Conservation (phyloP, 345 rosid species). For the Lepidium africanum region DNA sequence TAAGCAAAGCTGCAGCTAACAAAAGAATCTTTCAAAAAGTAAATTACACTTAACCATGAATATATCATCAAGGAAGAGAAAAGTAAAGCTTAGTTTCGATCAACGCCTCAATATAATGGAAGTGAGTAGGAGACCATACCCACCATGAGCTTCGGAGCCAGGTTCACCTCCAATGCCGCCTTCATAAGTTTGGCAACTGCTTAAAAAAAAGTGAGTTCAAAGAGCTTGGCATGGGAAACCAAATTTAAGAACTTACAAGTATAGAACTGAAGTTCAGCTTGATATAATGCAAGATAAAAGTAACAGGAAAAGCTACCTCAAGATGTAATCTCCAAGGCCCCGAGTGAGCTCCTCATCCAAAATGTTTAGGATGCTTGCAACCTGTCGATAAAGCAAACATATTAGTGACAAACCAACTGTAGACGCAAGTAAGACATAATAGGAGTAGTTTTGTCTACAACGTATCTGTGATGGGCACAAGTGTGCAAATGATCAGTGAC, state of each 20-base stretch:
- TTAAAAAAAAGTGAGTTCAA: conserved; percentile 14
- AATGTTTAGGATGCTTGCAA: conserved; percentile 79
- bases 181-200: conserved; percentile 96
- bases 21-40: not conserved
- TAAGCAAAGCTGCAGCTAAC: not conserved
- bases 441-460: not conserved
- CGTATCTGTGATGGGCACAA: not conserved
- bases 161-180: conserved; percentile 99
- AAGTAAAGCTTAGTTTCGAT: not conserved
- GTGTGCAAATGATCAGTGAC: not conserved
- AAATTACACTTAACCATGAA: not conserved
- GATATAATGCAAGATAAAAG: not conserved
- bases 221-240: not conserved
- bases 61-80: not conserved
- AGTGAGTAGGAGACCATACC: conserved; percentile 52
- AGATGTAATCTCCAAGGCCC: conserved; percentile 75
- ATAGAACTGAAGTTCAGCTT: not conserved
- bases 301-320: conserved; percentile 49
- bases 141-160: conserved; percentile 98
- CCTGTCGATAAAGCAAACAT: conserved; percentile 31
- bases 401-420: not conserved
- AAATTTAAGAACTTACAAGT: not conserved
- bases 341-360: conserved; percentile 66
- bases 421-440: not conserved
- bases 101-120: conserved; percentile 6